Percentiles rank a stretch among this genome's conserved stretches.
These are phyloP conservation scores for Scheffersomyces lignicola DNA, from an alignment of 1,139 yeast genomes.

Conservation along the genomic window DNA sequence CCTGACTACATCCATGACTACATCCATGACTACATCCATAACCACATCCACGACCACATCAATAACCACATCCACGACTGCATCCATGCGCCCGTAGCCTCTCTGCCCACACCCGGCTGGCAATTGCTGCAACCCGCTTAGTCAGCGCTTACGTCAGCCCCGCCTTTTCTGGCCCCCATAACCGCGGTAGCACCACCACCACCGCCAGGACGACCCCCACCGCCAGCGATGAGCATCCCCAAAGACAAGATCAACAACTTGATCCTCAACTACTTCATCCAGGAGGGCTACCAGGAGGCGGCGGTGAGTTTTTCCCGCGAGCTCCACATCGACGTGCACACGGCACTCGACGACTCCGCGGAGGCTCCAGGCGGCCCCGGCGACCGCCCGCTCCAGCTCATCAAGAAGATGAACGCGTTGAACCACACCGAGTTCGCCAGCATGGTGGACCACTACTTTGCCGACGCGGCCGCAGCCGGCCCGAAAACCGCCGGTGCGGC, in stretches of 20 bases:
- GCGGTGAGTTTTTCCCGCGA: conserved; percentile 52
- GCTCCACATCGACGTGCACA: conserved; percentile 21
- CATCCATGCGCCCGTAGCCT: too few relatives aligned
- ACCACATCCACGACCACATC: too few relatives aligned
- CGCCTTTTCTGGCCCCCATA: too few relatives aligned
- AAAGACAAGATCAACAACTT: conserved; percentile 44
- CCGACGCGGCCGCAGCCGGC: conserved; percentile 7
- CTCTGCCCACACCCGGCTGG: too few relatives aligned
- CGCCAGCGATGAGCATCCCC: conserved; percentile 14
- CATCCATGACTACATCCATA: too few relatives aligned
- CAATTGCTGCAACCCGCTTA: too few relatives aligned
- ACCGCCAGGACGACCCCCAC: too few relatives aligned
- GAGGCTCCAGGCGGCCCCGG: conserved; percentile 7
- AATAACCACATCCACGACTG: too few relatives aligned
- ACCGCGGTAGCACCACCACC: too few relatives aligned
- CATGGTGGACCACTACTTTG: conserved; percentile 17
- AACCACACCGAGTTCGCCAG: conserved; percentile 14
- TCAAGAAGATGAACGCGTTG: conserved; percentile 12
- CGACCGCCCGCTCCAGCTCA: conserved; percentile 11
- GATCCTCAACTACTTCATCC: conserved; percentile 54
- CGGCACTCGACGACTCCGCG: conserved; percentile 2
- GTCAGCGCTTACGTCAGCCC: too few relatives aligned
- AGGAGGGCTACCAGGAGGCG: conserved; percentile 59
- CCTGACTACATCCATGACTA: too few relatives aligned
- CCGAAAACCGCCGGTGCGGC: not conserved